These are phyloP conservation scores for Trebouxiophyceae sp. DNA, from an alignment of 163 green algal species.

Conservation along the genomic window DNA sequence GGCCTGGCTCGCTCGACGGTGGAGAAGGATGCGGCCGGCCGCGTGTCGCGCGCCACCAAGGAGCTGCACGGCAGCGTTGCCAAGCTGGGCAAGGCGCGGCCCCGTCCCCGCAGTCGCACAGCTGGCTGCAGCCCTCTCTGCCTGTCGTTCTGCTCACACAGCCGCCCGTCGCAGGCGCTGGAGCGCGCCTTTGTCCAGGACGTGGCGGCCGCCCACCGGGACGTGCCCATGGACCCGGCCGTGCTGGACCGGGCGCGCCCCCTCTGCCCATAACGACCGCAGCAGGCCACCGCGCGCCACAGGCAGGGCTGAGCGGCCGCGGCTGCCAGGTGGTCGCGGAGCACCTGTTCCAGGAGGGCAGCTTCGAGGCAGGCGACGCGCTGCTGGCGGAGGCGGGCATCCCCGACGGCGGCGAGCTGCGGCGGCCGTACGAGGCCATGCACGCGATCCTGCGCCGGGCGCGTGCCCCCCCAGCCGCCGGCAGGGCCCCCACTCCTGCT, in stretches of 20 bases:
- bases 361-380: constrained; percentile 67
- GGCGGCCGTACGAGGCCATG: constrained; percentile 64
- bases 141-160: background rate
- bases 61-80: constrained; percentile 59
- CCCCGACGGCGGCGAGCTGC: constrained; percentile 32
- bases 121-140: background rate
- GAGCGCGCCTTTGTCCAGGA: constrained; percentile 51
- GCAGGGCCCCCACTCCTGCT: too few relatives aligned
- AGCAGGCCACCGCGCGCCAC: background rate
- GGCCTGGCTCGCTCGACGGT: background rate
- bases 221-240: constrained; percentile 45
- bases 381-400: constrained; percentile 75
- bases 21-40: background rate
- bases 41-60: constrained; percentile 48
- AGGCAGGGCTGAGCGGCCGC: too few relatives aligned
- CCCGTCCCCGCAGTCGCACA: background rate
- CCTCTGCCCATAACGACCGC: background rate
- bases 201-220: constrained; percentile 50
- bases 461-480: background rate
- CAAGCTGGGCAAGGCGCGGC: constrained; percentile 72
- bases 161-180: constrained; percentile 15
- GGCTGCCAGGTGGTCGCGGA: constrained; percentile 66
- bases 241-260: constrained; percentile 48
- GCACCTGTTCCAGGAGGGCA: constrained; percentile 81
- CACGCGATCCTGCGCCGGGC: constrained; percentile 69